Evolutionary conservation across 805 yeast genomes (phyloP).

Genomic region (Kuraishia hungarica): DNA sequence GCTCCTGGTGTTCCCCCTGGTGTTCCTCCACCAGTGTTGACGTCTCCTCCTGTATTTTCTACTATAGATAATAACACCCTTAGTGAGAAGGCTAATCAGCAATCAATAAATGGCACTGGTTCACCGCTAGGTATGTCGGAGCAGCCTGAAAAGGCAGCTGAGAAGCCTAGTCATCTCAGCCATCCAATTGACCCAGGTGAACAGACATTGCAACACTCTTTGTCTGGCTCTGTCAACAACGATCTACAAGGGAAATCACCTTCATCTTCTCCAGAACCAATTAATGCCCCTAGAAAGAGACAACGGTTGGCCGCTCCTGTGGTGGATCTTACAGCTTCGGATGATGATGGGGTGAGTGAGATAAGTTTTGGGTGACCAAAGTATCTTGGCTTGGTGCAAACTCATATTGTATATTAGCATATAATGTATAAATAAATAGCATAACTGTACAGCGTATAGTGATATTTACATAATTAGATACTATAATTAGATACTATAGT

Average conservation of each 20-base stretch:
- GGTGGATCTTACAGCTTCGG: background rate
- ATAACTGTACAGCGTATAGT: background rate
- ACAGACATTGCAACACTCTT: no score
- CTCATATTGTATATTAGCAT: background rate
- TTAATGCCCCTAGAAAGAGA: background rate
- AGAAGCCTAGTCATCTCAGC: background rate
- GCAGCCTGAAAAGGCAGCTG: no score
- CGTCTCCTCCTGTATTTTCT: background rate
- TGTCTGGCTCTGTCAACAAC: no score
- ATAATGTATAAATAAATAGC: background rate
- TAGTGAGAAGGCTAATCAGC: background rate
- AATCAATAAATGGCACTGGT: background rate
- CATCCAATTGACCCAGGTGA: background rate
- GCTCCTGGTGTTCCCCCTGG: background rate
- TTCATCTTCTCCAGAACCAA: background rate
- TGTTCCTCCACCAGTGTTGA: background rate
- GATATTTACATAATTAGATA: no score
- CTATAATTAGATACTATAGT: no score
- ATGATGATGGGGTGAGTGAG: no score
- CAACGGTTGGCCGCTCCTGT: background rate
- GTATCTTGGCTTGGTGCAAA: no score
- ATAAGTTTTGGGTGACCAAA: background rate
- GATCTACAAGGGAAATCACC: background rate
- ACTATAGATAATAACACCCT: background rate
- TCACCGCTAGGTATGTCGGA: no score